Conservation (phyloP, 2,329 filamentous ascomycete species). For the Calcarisporium arbuscula region DNA sequence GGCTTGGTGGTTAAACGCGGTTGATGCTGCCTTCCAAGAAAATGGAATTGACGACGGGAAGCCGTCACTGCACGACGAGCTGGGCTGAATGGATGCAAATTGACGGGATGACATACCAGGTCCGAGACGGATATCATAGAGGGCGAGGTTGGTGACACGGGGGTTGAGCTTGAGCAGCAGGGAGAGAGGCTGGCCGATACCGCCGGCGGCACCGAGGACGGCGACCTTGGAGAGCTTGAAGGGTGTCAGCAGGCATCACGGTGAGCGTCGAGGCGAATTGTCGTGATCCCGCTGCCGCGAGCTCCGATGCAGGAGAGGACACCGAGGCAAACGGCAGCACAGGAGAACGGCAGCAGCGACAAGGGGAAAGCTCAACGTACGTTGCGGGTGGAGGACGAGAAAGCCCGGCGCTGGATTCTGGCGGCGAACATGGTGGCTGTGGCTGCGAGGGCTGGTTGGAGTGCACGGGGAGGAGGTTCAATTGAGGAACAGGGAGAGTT, state of each 20-base stretch:
- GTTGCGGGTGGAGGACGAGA: slow-evolving; percentile 72
- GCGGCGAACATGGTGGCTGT: slow-evolving; percentile 63
- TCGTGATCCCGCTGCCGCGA: not conserved
- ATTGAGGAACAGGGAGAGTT: no score
- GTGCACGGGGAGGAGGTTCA: slow-evolving; percentile 14
- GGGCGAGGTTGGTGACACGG: slow-evolving; percentile 83
- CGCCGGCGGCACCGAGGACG: slow-evolving; percentile 92
- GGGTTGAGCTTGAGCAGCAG: slow-evolving; percentile 99
- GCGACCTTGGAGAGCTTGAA: slow-evolving; percentile 89
- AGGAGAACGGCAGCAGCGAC: slow-evolving; percentile 2
- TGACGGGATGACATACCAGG: slow-evolving; percentile 66
- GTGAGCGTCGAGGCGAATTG: not conserved
- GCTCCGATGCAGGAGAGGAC: not conserved
- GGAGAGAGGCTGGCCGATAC: slow-evolving; percentile 97
- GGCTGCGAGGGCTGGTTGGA: slow-evolving; percentile 11
- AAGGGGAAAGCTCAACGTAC: slow-evolving; percentile 47
- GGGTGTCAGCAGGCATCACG: slow-evolving; percentile 14
- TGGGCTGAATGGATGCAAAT: no score
- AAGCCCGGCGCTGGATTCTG: slow-evolving; percentile 68
- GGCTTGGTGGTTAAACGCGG: no score
- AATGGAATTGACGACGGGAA: no score
- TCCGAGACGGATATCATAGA: slow-evolving; percentile 94
- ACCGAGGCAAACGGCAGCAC: not conserved
- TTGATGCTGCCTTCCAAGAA: no score
- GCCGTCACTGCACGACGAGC: no score